phyloP scores from a whole-genome alignment of 768 basidiomycete species.

The Dentipellis fragilis region DNA sequence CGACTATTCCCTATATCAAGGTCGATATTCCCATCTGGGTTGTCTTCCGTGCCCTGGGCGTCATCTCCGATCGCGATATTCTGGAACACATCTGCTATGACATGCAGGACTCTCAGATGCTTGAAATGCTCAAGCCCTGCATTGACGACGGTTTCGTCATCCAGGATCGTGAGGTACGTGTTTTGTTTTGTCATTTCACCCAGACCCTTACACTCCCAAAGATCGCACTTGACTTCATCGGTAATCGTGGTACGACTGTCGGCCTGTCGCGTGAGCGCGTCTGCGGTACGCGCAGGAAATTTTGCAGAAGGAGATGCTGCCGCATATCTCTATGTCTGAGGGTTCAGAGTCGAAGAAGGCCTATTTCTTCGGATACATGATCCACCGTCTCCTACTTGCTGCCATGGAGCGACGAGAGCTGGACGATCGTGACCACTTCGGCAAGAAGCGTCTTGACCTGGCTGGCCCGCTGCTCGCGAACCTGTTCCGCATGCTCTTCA shows the following conservation, averaged over 20 bases:
- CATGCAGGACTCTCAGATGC: constrained; percentile 89
- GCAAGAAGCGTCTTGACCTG: constrained; percentile 93
- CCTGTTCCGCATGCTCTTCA: constrained; percentile 94
- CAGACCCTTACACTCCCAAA: constrained; percentile 16
- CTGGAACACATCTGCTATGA: constrained; percentile 98
- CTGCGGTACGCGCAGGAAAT: constrained; percentile 97
- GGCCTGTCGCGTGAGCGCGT: constrained; percentile 88
- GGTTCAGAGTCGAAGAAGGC: constrained; percentile 98
- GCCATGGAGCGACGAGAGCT: constrained; percentile 90
- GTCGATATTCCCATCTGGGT: constrained; percentile 99
- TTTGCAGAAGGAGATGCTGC: constrained; percentile 96
- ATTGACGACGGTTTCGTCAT: constrained; percentile 98
- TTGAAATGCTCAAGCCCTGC: constrained; percentile 97
- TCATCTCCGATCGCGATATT: constrained; percentile 96
- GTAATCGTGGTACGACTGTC: constrained; percentile 92
- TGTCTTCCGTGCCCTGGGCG: constrained; percentile 94
- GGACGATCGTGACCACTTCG: constrained; percentile 99
- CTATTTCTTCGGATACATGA: constrained; percentile 99
- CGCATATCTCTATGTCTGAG: constrained; percentile 92
- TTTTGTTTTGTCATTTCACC: not conserved
- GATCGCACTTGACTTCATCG: constrained; percentile 92
- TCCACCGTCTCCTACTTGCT: constrained; percentile 88
- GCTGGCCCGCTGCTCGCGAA: constrained; percentile 95
- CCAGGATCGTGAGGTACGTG: constrained; percentile 81
- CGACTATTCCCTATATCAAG: constrained; percentile 95